Percentiles rank a stretch among this genome's conserved stretches.
phyloP scores from a whole-genome alignment of 345 rosid species.

The Odontarrhena argentea region DNA sequence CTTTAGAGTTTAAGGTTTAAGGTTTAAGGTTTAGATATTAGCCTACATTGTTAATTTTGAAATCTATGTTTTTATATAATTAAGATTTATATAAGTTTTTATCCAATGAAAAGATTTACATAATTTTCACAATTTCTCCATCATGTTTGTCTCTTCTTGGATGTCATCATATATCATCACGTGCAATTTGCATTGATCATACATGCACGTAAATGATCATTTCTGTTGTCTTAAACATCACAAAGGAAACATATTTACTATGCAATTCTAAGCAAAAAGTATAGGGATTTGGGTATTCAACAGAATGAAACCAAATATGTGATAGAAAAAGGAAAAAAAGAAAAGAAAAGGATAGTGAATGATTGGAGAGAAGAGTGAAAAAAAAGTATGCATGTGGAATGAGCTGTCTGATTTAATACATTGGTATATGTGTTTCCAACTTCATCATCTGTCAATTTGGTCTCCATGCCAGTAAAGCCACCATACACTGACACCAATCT shows the following conservation, averaged over 20 bases:
- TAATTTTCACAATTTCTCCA: no score
- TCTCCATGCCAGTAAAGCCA: constrained; percentile 40
- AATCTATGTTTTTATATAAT: no score
- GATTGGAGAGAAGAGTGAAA: constrained; percentile 40
- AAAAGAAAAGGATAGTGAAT: constrained; percentile 37
- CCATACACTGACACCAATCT: constrained; percentile 37
- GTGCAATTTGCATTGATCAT: constrained; percentile 12
- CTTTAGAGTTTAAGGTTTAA: no score
- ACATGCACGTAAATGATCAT: constrained; percentile 20
- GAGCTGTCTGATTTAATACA: constrained; percentile 55
- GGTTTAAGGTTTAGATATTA: no score
- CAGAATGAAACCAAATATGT: background rate
- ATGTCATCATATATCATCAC: background rate
- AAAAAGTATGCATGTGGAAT: constrained; percentile 57
- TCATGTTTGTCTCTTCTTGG: background rate
- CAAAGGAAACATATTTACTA: background rate
- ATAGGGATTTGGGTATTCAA: constrained; percentile 5
- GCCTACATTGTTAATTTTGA: no score
- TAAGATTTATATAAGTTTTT: no score
- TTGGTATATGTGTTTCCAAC: constrained; percentile 39
- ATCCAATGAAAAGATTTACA: no score
- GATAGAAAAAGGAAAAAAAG: constrained; percentile 6
- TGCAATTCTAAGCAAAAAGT: constrained; percentile 8
- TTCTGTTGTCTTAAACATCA: background rate
- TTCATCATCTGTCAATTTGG: constrained; percentile 38